phyloP scores from a whole-genome alignment of 176 grass and related monocot genomes.

The Triticum aestivum region IWGSC_CS_RefSeq_v2.1 NC_057800.1:654164061-654164560 shows the following conservation, averaged over 20 bases:
- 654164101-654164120: too few species aligned
- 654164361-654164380: not conserved
- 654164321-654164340: not conserved
- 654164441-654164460: not conserved
- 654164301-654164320: not conserved
- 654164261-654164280: too few species aligned
- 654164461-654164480: not conserved
- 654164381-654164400: not conserved
- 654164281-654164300: too few species aligned
- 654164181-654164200: too few species aligned
- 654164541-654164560: not conserved
- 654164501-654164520: not conserved
- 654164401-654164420: not conserved
- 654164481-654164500: not conserved
- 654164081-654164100: too few species aligned
- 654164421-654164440: not conserved
- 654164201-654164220: too few species aligned
- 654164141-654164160: too few species aligned
- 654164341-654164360: slow-evolving; percentile 15
- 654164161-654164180: too few species aligned
- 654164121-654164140: too few species aligned
- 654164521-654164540: not conserved
- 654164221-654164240: too few species aligned
- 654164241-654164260: too few species aligned
- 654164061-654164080: too few species aligned